Evolutionary conservation across 2,329 filamentous ascomycete species (phyloP), one percentile per base, ranked within the genome.

Genomic region (Talaromyces piceae): DNA sequence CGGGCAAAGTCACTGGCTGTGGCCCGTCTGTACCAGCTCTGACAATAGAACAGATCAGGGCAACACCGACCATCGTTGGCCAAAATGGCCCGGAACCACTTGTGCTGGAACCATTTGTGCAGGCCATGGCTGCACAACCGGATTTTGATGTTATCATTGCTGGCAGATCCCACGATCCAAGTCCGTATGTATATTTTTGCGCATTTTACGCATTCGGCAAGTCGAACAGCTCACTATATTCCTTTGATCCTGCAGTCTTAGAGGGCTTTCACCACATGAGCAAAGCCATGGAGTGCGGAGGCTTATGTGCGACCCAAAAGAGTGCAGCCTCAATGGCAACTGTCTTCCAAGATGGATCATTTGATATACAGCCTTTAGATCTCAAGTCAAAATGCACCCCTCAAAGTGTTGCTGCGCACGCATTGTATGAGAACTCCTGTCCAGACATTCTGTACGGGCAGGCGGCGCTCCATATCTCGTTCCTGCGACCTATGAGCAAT

Each of bases 251-350:
- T n/a, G 43, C 22, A 16, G 33, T 39, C 22, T 18, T 49, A 5
- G 46, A 33, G 5, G 39, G 33, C 11, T 31, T 33, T 8, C 26
- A 33, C 22, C 51, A 79, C 56, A 77, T 80, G 74, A 78, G 77
- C 8, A 79, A 81, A 61, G 75, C 79, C 5, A 67, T 79, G 62
- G 77, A 80, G 55, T 79, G 77, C 13, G 77, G 76, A 12, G 70
- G 57, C 1, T 54, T 65, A 2, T 78, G 75, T 55, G 69, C 74
- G 0, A 61, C 62, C 0, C 76, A 76, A 0, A 78, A 78, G 50
- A 68, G 68, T 0, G 60, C 61, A 3, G 70, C 68, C 3, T 71
- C 68, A 2, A 56, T 70, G 0, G 69, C 73, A 0, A 75, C 68
- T 0, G 55, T 76, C 0, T 72, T 70, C 3, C 69, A 70, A 11